Percentiles rank a stretch among this genome's conserved stretches.
These are phyloP conservation scores for Carex pumila DNA, from an alignment of 176 grass and related monocot genomes.

Conservation along the genomic window DNA sequence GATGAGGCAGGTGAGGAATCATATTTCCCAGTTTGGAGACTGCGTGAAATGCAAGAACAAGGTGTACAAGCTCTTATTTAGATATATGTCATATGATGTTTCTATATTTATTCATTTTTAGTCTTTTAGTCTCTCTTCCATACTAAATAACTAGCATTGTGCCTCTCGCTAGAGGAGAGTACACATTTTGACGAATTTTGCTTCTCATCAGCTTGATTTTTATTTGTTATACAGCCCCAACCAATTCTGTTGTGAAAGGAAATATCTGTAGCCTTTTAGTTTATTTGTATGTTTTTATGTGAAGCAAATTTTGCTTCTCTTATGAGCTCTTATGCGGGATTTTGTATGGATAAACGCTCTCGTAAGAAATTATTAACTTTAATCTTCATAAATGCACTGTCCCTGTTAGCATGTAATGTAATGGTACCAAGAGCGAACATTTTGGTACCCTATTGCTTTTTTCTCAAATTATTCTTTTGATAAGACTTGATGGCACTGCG, in stretches of 20 bases:
- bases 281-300: background rate
- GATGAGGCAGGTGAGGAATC: conserved; percentile 80
- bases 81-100: conserved; percentile 14
- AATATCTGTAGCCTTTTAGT: background rate
- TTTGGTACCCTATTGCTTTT: background rate
- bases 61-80: conserved; percentile 88
- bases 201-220: background rate
- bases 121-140: conserved; percentile 1
- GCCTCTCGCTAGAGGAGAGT: background rate
- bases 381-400: background rate
- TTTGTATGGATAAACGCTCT: background rate
- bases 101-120: conserved; percentile 17
- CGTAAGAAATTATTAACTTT: background rate
- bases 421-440: background rate
- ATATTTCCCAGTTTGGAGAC: conserved; percentile 66
- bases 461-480: background rate
- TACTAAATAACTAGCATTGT: conserved; percentile 17
- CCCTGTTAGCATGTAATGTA: background rate
- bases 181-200: background rate
- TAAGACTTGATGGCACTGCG: background rate
- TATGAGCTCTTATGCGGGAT: background rate
- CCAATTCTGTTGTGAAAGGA: background rate
- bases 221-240: background rate
- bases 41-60: conserved; percentile 85
- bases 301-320: background rate